These are phyloP conservation scores for Cystobasidium sp. DNA, from an alignment of 1,284 basidiomycete genomes.

Conservation along the genomic window DNA sequence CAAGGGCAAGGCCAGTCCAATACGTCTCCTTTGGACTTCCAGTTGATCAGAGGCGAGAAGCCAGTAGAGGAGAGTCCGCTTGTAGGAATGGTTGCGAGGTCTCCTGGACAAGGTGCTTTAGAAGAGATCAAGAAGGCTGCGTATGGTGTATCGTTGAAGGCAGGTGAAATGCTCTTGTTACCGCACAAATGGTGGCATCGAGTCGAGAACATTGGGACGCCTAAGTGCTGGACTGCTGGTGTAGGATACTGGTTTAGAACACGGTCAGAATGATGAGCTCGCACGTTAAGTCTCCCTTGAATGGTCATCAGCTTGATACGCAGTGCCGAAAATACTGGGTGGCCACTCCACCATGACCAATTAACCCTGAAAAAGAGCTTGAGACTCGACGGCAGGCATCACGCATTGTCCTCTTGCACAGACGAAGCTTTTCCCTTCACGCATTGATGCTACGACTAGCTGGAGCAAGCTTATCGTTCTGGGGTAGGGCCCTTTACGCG, in stretches of 20 bases:
- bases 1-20: conserved; percentile 19
- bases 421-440: too few species aligned
- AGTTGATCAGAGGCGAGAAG: neutral
- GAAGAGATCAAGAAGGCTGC: conserved; percentile 20
- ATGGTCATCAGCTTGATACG: too few species aligned
- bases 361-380: too few species aligned
- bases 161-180: conserved; percentile 43
- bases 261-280: neutral
- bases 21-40: conserved; percentile 42
- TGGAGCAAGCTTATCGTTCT: neutral
- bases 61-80: neutral
- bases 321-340: too few species aligned
- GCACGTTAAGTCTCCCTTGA: too few species aligned
- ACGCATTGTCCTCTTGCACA: too few species aligned
- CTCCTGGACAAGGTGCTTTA: conserved; percentile 24
- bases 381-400: too few species aligned
- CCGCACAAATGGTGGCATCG: conserved; percentile 44
- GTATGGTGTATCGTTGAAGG: conserved; percentile 18
- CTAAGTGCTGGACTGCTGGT: conserved; percentile 31
- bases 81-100: conserved; percentile 12
- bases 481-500: conserved; percentile 3
- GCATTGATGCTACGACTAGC: neutral
- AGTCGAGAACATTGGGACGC: conserved; percentile 37
- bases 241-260: conserved; percentile 39
- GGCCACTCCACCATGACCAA: too few species aligned